Percentiles rank a stretch among this genome's conserved stretches.
These are phyloP conservation scores for Penicillium sp. DNA, from an alignment of 2,329 filamentous ascomycete genomes.

Conservation along the genomic window DNA sequence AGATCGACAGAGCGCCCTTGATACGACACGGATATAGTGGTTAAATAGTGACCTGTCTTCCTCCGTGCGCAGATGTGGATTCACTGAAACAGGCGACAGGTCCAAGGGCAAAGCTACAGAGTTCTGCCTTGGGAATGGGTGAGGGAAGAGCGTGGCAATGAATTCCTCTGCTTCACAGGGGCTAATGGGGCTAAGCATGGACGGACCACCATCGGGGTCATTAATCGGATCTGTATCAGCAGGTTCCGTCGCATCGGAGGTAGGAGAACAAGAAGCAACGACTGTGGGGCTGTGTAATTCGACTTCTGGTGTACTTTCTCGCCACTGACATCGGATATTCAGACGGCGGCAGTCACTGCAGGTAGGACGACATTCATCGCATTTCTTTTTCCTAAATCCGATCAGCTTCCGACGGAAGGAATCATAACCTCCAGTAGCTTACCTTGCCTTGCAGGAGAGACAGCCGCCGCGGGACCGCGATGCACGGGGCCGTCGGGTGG, in stretches of 20 bases:
- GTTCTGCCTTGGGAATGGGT: constrained; percentile 7
- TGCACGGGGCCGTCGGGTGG: constrained; percentile 15
- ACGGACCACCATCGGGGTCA: constrained; percentile 8
- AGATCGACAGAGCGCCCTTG: constrained; percentile 20
- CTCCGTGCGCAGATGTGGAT: constrained; percentile 18
- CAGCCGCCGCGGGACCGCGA: constrained; percentile 23
- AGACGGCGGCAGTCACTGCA: constrained; percentile 23
- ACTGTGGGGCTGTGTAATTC: not conserved
- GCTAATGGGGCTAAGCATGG: constrained; percentile 4
- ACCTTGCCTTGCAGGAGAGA: constrained; percentile 22
- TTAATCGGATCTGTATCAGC: not conserved
- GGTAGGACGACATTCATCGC: constrained; percentile 19
- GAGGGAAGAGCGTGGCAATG: constrained; percentile 15
- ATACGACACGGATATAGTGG: constrained; percentile 24
- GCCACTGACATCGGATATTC: constrained; percentile 20
- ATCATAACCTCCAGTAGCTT: constrained; percentile 4
- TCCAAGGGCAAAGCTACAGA: constrained; percentile 2
- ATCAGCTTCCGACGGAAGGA: constrained; percentile 4
- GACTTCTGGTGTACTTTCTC: not conserved
- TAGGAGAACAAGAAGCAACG: not conserved
- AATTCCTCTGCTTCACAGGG: constrained; percentile 15
- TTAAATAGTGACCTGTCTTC: constrained; percentile 25
- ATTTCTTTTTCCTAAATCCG: constrained; percentile 19
- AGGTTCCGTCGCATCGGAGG: not conserved
- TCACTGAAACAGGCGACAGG: constrained; percentile 12